Base-by-base conservation (phyloP, 2,329 filamentous ascomycete genomes). In the Monosporascus sp. region DNA sequence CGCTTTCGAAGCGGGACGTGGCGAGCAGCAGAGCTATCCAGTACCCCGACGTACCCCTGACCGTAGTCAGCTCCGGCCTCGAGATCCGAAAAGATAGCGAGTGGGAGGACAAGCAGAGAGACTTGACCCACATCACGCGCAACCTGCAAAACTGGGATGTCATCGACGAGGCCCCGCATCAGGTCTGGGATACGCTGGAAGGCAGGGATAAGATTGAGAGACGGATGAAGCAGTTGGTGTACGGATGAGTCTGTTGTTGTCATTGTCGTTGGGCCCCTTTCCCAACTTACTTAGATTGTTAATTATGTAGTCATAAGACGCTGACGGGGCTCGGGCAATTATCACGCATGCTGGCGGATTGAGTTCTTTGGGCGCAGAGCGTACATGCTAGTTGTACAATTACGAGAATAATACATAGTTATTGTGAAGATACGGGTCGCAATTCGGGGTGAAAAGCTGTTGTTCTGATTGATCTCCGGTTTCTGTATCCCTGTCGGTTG, bases 71-170 rank as follows among this genome's bases (percentile, higher is more conserved):
- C 68, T 96, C 90, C 1, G 93, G 91, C 0, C 78, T 85, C 53
- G 78, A 87, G 62, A 77, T 91, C 52, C 79, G 82, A 53, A 77
- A 72, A 48, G 86, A 89, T 67, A 74, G 76, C 47, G 78, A 82
- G 52, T 99, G 94, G 94, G 86, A 88, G 68, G 75, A 81, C 58
- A 91, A 91, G 69, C 94, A 99, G 75, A 79, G 89, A 61, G 92
- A 96, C 64, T 72, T 97, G 56, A 91, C 86, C 7, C 83, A 80
- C 55, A 75, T 97, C 60, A 97, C 93, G 1, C 79, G 86, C 50
- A 91, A 91, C 48, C 74, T 97, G 50, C 70, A 88, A 53, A 77
- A 81, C 40, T 99, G 93, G 92, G 91, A 96, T 69, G 82, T 96
- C 50, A 90, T 97, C 11, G 83, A 88, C 53, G 82, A 86, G 57